A percentile compares a stretch with the other conserved stretches of the same genome.
Conservation (phyloP, 306 rosid species). For the Abrus precatorius region DNA sequence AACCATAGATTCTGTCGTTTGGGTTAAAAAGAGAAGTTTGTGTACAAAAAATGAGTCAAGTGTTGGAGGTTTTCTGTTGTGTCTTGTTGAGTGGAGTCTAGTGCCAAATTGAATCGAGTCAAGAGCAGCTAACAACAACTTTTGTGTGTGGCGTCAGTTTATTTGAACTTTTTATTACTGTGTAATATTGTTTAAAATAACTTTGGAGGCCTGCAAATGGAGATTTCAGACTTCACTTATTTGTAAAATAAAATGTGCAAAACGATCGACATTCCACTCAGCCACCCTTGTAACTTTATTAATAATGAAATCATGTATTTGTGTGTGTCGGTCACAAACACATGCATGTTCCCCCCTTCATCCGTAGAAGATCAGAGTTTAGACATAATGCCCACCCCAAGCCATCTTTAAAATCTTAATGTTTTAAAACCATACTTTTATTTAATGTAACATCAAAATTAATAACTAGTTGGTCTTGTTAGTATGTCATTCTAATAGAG, state of each 20-base stretch:
- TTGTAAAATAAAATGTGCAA: neutral
- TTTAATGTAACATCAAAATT: neutral
- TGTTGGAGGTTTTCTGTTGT: slow-evolving; percentile 49
- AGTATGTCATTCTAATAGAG: neutral
- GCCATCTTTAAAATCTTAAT: no score
- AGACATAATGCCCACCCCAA: no score
- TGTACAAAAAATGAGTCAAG: slow-evolving; percentile 32
- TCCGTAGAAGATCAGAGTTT: neutral
- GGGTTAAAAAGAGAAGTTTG: slow-evolving; percentile 24
- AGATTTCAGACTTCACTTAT: neutral
- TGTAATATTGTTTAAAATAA: slow-evolving; percentile 14
- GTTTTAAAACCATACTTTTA: neutral
- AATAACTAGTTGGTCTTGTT: neutral
- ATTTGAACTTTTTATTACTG: slow-evolving; percentile 12
- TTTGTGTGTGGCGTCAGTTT: slow-evolving; percentile 1
- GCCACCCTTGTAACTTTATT: no score
- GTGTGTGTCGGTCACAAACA: neutral
- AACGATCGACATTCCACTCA: neutral
- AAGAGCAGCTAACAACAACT: slow-evolving; percentile 11
- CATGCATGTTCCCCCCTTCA: neutral
- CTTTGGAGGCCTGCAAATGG: slow-evolving; percentile 37
- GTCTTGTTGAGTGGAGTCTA: slow-evolving; percentile 48
- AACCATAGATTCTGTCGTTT: neutral
- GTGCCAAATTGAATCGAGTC: slow-evolving; percentile 43
- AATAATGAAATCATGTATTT: no score